These are phyloP conservation scores for Paramecium biaurelia DNA, from an alignment of 73 alveolate genomes.

Conservation along the genomic window DNA sequence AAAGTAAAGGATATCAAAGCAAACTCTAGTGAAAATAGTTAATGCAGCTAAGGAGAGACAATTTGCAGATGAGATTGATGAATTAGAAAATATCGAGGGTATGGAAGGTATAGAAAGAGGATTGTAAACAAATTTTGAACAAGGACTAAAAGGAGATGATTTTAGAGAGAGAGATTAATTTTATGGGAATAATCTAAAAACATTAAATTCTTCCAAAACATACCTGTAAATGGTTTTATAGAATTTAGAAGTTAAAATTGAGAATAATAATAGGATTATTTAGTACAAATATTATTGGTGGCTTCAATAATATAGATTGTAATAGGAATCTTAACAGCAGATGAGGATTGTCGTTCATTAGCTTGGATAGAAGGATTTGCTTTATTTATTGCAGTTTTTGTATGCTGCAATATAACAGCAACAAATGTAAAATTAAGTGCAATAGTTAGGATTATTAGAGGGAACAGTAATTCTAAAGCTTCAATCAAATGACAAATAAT, in stretches of 20 bases:
- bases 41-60: neutral
- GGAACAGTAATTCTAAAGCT: slow-evolving; percentile 53
- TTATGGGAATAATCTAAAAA: slow-evolving; percentile 15
- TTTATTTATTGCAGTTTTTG: slow-evolving; percentile 70
- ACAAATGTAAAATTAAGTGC: neutral
- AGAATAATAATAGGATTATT: slow-evolving; percentile 58
- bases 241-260: neutral
- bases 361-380: slow-evolving; percentile 85
- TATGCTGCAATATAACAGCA: slow-evolving; percentile 74
- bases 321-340: slow-evolving; percentile 48
- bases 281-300: slow-evolving; percentile 69
- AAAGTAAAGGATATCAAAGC: neutral
- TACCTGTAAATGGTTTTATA: neutral
- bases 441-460: slow-evolving; percentile 64
- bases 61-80: slow-evolving; percentile 36
- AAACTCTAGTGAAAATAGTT: neutral
- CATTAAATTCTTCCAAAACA: neutral
- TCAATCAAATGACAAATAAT: slow-evolving; percentile 16
- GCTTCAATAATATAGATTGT: slow-evolving; percentile 74
- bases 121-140: slow-evolving; percentile 36
- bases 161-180: neutral
- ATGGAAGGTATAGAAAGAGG: neutral
- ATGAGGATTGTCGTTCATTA: slow-evolving; percentile 3
- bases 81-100: neutral
- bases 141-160: slow-evolving; percentile 57